These are phyloP conservation scores for Teunomyces tritomae DNA, from an alignment of 805 yeast genomes.

Conservation along the genomic window DNA sequence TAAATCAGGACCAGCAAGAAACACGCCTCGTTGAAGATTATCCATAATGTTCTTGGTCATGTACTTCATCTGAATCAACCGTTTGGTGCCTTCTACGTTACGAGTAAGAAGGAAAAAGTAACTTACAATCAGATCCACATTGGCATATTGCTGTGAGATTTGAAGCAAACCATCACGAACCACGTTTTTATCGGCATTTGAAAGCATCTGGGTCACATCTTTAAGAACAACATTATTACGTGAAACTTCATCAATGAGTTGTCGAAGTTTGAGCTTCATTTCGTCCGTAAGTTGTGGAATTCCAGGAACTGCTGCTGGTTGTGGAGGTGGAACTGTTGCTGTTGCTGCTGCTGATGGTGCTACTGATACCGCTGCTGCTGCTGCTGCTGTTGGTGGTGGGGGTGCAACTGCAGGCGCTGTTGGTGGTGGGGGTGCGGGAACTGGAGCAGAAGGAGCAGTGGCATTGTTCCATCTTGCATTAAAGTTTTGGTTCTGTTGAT, in stretches of 20 bases:
- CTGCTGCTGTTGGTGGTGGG: not conserved
- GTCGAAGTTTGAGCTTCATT: constrained; percentile 59
- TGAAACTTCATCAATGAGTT: constrained; percentile 67
- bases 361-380: not conserved
- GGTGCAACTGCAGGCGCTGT: constrained; percentile 1
- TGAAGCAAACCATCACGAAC: constrained; percentile 54
- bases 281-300: constrained; percentile 51
- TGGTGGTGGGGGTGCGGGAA: not conserved
- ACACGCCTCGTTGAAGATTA: constrained; percentile 60
- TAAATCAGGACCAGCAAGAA: constrained; percentile 69
- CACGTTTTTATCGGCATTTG: constrained; percentile 61
- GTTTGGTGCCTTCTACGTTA: constrained; percentile 70
- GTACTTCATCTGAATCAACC: constrained; percentile 72
- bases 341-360: constrained; percentile 1
- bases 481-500: no score
- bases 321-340: no score
- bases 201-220: constrained; percentile 59
- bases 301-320: constrained; percentile 11
- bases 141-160: constrained; percentile 58
- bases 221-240: constrained; percentile 63
- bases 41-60: constrained; percentile 78
- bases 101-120: constrained; percentile 74
- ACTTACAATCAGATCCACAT: constrained; percentile 75
- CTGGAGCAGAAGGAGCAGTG: not conserved
- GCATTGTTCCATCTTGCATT: not conserved